A percentile compares a stretch with the other conserved stretches of the same genome.
phyloP scores from a whole-genome alignment of 78 protist genomes.

The Thecamonas trahens region DNA sequence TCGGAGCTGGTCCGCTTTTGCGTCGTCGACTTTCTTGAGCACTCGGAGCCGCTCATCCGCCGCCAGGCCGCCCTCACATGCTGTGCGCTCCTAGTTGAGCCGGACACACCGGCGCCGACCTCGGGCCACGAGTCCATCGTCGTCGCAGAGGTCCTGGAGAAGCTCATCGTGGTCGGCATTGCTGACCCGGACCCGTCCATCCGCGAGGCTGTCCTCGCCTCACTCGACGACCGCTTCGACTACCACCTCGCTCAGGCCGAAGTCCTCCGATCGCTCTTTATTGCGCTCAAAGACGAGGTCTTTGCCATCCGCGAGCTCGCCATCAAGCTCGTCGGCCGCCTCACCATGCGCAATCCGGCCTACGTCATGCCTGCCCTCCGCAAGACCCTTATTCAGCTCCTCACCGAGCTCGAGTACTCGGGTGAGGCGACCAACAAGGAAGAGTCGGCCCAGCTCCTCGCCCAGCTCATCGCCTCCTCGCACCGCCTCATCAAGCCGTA shows the following conservation, averaged over 20 bases:
- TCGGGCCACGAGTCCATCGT: constrained; percentile 19
- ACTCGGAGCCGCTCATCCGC: constrained; percentile 31
- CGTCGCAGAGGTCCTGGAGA: constrained; percentile 58
- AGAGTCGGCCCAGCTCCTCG: constrained; percentile 62
- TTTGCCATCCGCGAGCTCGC: constrained; percentile 73
- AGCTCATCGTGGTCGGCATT: constrained; percentile 56
- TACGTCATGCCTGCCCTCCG: constrained; percentile 87
- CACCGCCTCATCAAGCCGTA: constrained; percentile 76
- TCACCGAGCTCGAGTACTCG: constrained; percentile 69
- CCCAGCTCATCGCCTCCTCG: constrained; percentile 50
- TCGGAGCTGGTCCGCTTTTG: constrained; percentile 45
- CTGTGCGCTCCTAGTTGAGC: constrained; percentile 18
- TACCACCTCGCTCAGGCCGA: constrained; percentile 69
- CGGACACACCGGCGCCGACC: constrained; percentile 28
- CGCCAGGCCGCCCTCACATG: constrained; percentile 53
- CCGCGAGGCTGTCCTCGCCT: constrained; percentile 48
- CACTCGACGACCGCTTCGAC: constrained; percentile 60
- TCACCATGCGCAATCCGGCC: constrained; percentile 88
- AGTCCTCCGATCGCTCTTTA: constrained; percentile 53
- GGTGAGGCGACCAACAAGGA: constrained; percentile 30
- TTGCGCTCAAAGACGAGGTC: constrained; percentile 66
- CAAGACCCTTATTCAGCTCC: constrained; percentile 78
- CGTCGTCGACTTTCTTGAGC: constrained; percentile 62
- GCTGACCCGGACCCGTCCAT: constrained; percentile 74
- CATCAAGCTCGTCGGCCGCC: constrained; percentile 71